phyloP scores from a whole-genome alignment of 441 rosid genomes.

The Populus tomentosa region DNA sequence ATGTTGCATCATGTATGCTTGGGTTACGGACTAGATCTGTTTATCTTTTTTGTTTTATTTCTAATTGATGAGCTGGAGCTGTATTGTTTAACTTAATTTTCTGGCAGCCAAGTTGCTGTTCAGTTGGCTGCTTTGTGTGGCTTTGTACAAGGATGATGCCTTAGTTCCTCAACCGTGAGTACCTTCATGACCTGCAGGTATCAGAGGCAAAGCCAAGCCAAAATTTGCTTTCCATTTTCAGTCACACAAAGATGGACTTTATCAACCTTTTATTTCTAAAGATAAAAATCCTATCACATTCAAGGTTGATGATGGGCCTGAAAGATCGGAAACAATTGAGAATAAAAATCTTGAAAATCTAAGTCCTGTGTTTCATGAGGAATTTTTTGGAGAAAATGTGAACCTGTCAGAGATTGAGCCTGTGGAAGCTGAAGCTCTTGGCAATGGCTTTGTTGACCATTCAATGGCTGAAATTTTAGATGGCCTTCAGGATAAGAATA shows the following conservation, averaged over 20 bases:
- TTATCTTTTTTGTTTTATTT: neutral
- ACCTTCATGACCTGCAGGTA: slow-evolving; percentile 39
- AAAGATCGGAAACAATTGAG: slow-evolving; percentile 30
- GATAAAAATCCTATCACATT: slow-evolving; percentile 15
- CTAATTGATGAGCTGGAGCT: neutral
- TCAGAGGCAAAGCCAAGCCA: slow-evolving; percentile 50
- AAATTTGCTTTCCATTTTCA: slow-evolving; percentile 55
- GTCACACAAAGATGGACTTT: slow-evolving; percentile 28
- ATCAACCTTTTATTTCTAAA: slow-evolving; percentile 12
- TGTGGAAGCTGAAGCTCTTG: slow-evolving; percentile 24
- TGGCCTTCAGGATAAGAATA: slow-evolving; percentile 43
- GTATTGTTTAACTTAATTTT: neutral
- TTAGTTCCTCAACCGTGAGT: slow-evolving; percentile 6
- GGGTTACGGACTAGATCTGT: neutral
- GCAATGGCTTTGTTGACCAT: slow-evolving; percentile 27
- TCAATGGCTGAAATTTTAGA: slow-evolving; percentile 50
- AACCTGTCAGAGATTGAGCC: slow-evolving; percentile 19
- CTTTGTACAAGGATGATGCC: neutral
- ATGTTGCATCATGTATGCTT: neutral
- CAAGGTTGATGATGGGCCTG: slow-evolving; percentile 35
- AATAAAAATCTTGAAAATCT: slow-evolving; percentile 26
- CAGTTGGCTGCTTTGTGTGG: neutral
- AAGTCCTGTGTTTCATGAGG: slow-evolving; percentile 27
- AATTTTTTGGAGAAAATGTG: slow-evolving; percentile 27
- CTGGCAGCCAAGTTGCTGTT: neutral